A percentile compares a stretch with the other conserved stretches of the same genome.
phyloP scores from a whole-genome alignment of 805 yeast species.

The Dipodascus geniculatus region DNA sequence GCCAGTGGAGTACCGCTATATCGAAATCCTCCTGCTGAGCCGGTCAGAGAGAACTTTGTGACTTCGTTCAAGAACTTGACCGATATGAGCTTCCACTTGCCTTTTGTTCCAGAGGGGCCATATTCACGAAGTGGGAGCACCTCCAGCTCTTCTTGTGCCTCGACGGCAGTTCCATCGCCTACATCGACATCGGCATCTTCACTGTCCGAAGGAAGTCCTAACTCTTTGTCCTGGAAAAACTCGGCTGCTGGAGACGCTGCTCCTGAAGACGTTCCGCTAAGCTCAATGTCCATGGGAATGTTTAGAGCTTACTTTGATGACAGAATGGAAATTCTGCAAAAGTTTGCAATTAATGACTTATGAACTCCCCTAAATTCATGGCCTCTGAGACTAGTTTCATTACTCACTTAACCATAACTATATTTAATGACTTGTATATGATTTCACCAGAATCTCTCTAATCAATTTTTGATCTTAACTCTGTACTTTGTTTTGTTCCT shows the following conservation, averaged over 20 bases:
- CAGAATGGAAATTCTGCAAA: constrained; percentile 16
- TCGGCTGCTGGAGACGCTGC: neutral
- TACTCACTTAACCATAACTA: too few species aligned
- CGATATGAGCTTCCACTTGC: neutral
- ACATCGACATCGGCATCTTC: constrained; percentile 5
- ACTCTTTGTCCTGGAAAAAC: neutral
- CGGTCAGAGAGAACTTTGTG: neutral
- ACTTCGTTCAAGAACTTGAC: neutral
- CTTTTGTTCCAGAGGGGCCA: neutral
- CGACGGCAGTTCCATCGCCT: constrained; percentile 3
- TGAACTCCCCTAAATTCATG: neutral
- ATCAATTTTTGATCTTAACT: too few species aligned
- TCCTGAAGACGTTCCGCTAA: neutral
- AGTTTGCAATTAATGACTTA: neutral
- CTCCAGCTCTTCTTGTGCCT: neutral
- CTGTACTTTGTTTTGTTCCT: too few species aligned
- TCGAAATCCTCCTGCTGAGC: constrained; percentile 3
- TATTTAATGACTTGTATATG: too few species aligned
- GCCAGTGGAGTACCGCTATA: constrained; percentile 10
- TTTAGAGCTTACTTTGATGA: constrained; percentile 15
- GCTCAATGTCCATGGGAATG: constrained; percentile 7
- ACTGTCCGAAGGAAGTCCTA: neutral
- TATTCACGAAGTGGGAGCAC: neutral
- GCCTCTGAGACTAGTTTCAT: too few species aligned
- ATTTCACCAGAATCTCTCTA: too few species aligned